A percentile compares a stretch with the other conserved stretches of the same genome.
These are phyloP conservation scores for Epichloe amarillans DNA, from an alignment of 2,329 filamentous ascomycete genomes.

Conservation along the genomic window DNA sequence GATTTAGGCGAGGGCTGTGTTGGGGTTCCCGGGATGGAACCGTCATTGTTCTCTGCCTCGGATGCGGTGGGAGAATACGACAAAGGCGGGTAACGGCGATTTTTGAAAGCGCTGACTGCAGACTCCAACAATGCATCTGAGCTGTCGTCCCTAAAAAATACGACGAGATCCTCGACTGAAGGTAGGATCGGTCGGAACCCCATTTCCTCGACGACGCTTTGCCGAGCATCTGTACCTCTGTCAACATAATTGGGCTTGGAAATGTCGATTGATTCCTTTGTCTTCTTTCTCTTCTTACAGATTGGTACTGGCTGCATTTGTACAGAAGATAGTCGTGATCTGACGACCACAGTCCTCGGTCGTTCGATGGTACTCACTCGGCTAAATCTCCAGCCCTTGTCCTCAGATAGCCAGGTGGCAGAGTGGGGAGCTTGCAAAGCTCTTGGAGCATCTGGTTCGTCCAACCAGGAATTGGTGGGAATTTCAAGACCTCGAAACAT, in stretches of 20 bases:
- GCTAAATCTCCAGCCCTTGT: conserved; percentile 10
- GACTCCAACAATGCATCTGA: conserved; percentile 30
- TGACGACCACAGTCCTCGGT: conserved; percentile 17
- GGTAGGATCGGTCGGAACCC: conserved; percentile 33
- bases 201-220: conserved; percentile 10
- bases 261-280: conserved; percentile 7
- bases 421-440: conserved; percentile 14
- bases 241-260: conserved; percentile 23
- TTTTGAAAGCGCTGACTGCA: conserved; percentile 31
- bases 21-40: conserved; percentile 15
- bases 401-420: conserved; percentile 12
- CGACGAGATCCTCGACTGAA: conserved; percentile 40
- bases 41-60: conserved; percentile 9
- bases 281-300: conserved; percentile 17
- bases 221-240: conserved; percentile 24
- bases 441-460: conserved; percentile 8
- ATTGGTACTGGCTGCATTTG: conserved; percentile 17
- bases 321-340: conserved; percentile 14
- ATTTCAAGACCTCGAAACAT: conserved; percentile 20
- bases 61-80: conserved; percentile 12
- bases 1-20: conserved; percentile 1
- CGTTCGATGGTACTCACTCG: conserved; percentile 15
- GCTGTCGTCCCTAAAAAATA: conserved; percentile 36
- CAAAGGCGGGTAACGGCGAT: conserved; percentile 15
- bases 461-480: conserved; percentile 11